Evolutionary conservation across 495 filamentous ascomycete genomes (phyloP).

Genomic region (Lasiosphaeria hispida): DNA sequence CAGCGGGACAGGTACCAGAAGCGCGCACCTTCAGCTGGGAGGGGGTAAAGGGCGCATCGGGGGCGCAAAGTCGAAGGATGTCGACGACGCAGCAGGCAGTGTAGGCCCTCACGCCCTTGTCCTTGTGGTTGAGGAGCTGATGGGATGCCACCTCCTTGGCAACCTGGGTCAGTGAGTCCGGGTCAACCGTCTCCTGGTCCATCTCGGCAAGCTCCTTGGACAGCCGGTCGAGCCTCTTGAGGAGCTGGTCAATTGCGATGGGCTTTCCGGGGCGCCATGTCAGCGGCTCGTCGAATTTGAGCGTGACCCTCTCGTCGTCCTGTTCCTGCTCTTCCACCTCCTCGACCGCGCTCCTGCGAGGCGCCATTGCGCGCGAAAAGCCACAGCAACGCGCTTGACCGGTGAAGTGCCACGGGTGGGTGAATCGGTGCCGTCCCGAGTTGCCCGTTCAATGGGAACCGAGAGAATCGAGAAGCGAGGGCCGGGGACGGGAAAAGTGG

Average conservation of each 20-base stretch:
- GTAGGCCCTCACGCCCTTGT: constrained; percentile 87
- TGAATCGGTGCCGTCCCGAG: constrained; percentile 3
- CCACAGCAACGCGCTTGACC: not conserved
- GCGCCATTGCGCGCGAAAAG: constrained; percentile 33
- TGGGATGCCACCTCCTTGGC: constrained; percentile 85
- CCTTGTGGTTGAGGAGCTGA: constrained; percentile 83
- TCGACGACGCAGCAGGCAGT: constrained; percentile 88
- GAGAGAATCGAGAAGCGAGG: not conserved
- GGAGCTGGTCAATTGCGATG: constrained; percentile 78
- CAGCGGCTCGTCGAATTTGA: constrained; percentile 81
- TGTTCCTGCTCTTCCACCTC: constrained; percentile 32
- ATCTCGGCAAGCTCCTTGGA: constrained; percentile 79
- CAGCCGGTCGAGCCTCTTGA: constrained; percentile 75
- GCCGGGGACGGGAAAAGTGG: not conserved
- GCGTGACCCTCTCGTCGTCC: constrained; percentile 31
- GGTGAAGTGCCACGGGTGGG: not conserved
- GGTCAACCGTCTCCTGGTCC: constrained; percentile 83
- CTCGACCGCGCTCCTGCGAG: constrained; percentile 30
- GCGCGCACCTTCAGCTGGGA: constrained; percentile 78
- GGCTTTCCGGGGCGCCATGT: constrained; percentile 91
- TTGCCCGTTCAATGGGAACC: not conserved
- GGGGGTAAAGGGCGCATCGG: constrained; percentile 89
- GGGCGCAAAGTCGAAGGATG: constrained; percentile 88
- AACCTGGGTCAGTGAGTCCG: constrained; percentile 74
- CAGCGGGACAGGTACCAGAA: not conserved